Base-by-base conservation (phyloP, 1,284 basidiomycete genomes). In the Xerocomus minutiporus region DNA sequence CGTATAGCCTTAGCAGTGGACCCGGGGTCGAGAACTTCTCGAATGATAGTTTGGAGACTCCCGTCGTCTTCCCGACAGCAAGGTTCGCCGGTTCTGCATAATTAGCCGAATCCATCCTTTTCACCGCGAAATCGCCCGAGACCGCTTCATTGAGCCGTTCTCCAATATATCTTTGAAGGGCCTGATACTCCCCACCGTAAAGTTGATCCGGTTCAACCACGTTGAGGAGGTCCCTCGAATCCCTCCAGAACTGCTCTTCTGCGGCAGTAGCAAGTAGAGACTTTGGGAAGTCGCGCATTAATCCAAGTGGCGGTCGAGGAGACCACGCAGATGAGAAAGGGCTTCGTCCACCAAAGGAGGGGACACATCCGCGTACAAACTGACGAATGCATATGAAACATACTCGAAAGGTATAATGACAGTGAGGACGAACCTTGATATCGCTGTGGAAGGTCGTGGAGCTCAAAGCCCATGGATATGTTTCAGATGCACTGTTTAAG, bases 11-110 rank as follows among this genome's bases (percentile, higher is more conserved):
- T 3, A 65, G 48, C 13, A 66, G 54, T 29, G 64, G 64, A 12
- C 64, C 64, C 5, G 64, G 63, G 4, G 64, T 66, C 17, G 64
- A 60, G 47, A 66, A 62, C 55, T 65, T 65, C 38, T 52, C 59
- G 47, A 64, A 65, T 5, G 36, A 49, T 17, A 61, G 20, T 3
- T 46, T 57, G 48, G 53, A 62, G 42, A 34, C 42, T 20, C 26
- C 35, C 13, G 52, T 55, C 4, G 46, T 54, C 46, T 31, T 48
- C 12, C 51, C 52, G 5, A 54, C 51, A 8, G 54, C 36, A 23
- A 55, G 54, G 15, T n/a, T 23, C 9, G 46, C 46, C 4, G 51
- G 38, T 20, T 55, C 46, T 20, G 36, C 28, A 29, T 49, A 49
- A 3, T 38, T 34, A 11, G 32, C 32, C 4, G 15, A 25, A n/a